Evolutionary conservation across 495 filamentous ascomycete genomes (phyloP), one percentile per base, ranked within the genome.

Genomic region (Penicillium samsonianum): DNA sequence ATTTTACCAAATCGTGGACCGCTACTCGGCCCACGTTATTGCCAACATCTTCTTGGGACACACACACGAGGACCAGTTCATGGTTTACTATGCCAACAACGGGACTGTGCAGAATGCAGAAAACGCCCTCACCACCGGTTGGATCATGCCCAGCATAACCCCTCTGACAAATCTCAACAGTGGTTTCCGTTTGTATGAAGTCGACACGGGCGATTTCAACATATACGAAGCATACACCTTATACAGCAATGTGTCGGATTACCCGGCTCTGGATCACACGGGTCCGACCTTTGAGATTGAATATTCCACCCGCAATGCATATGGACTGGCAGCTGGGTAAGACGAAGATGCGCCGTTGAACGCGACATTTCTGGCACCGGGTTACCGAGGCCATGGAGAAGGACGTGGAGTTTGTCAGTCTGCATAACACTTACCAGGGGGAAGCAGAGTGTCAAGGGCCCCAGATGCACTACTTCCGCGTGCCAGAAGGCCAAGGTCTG

Each of bases 321-420:
- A 85, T 47, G 78, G 77, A 5, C 48, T 71, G 16, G 72, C 71
- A 3, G 73, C 71, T 2, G 65, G 52, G 31, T 83, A 80, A 81
- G 72, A 78, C 5, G 60, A 56, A 4, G 60, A 73, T 30, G 80
- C 74, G 2, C 82, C 83, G 22, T 65, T 86, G 23, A 81, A 85
- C 58, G 80, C 78, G 0, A 83, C 80, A n/a, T 14, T 82, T 82
- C 70, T 84, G 83, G 82, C 77, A 81, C 45, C 75, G 60, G 20
- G 82, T 86, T 3, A 84, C 82, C 4, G 81, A 83, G 57, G 81
- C 78, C 0, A 86, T 85, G 84, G 82, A 84, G 67, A 64, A 50
- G 16, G 75, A 85, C 53, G 53, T 67, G 11, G 68, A 50, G 16
- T 64, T 87, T 17, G 78, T 81, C 7, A 71, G 65, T 9, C 56